Evolutionary conservation across 371 early-diverging fungal genomes (phyloP).

Genomic region (Chytridiales sp.): DNA sequence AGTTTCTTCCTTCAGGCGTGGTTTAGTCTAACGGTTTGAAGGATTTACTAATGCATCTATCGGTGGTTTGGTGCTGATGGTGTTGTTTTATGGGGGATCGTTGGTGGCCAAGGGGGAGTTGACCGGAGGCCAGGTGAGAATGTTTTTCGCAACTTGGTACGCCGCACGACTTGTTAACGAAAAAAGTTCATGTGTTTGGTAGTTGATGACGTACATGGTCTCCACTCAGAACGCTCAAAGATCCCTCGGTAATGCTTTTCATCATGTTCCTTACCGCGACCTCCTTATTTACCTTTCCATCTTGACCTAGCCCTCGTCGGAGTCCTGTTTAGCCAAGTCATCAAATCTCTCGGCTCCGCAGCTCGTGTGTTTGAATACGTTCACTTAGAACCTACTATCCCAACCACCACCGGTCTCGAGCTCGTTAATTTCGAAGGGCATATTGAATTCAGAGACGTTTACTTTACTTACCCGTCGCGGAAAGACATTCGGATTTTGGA

Average conservation of each 20-base stretch:
- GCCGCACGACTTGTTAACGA: too few species aligned
- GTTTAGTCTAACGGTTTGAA: conserved; percentile 11
- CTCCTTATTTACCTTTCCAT: conserved; percentile 1
- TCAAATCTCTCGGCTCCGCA: conserved; percentile 66
- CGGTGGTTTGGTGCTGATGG: conserved; percentile 67
- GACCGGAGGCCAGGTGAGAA: conserved; percentile 50
- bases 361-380: conserved; percentile 72
- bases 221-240: conserved; percentile 75
- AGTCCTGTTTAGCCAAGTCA: conserved; percentile 72
- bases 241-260: conserved; percentile 53
- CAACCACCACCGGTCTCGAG: conserved; percentile 20
- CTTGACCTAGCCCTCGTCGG: conserved; percentile 58
- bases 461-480: conserved; percentile 43
- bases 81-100: conserved; percentile 73
- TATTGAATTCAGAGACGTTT: conserved; percentile 24
- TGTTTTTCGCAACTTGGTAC: too few species aligned
- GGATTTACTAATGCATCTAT: conserved; percentile 69
- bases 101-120: conserved; percentile 67
- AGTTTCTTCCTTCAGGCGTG: not conserved
- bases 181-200: not conserved
- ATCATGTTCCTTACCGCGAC: conserved; percentile 2
- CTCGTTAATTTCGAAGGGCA: not conserved
- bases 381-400: conserved; percentile 48
- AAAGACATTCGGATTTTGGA: conserved; percentile 37
- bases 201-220: conserved; percentile 62